Evolutionary conservation across 2,329 filamentous ascomycete genomes (phyloP), one percentile per base, ranked within the genome.

Genomic region (Arthrocladium fulminans): DNA sequence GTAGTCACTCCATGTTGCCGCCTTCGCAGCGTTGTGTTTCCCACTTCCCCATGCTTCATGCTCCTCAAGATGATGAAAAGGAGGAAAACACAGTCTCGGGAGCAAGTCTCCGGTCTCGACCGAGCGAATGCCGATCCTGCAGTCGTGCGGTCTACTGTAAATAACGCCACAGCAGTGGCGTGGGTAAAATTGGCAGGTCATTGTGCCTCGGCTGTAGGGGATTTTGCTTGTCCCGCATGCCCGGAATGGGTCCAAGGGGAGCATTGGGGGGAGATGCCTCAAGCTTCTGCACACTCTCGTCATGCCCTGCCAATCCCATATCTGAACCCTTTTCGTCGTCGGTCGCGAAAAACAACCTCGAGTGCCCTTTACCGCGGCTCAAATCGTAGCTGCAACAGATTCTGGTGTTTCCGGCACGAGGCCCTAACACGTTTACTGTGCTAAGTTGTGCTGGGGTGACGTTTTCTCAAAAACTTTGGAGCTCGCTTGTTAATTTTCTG

Each of bases 51-150:
- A n/a, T n/a, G n/a, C n/a, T n/a, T n/a, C n/a, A n/a, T n/a, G n/a
- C n/a, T n/a, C n/a, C n/a, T n/a, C n/a, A n/a, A n/a, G n/a, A n/a
- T n/a, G n/a, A n/a, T n/a, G n/a, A n/a, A n/a, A 13, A 13, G 8
- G 17, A 9, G 9, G 35, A 8, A 39, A 10, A 17, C 8, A 9
- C n/a, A 9, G 20, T 45, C 32, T 15, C 17, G 46, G 40, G 35
- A 23, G 19, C 20, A 19, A 40, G 43, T 47, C 47, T 30, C 46
- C 30, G 50, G 45, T 42, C 47, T 48, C 38, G 17, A 44, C 51
- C 51, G 53, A 49, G 44, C 47, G 39, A 55, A 51, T 7, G 19
- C 29, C 43, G 23, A 45, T 34, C 27, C 13, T 29, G 27, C 27
- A 7, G 27, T 29, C 27, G 39, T 47, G 19, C 43, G 27, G 7